phyloP scores from a whole-genome alignment of 441 rosid species.

The Syzygium syzygioides region DNA sequence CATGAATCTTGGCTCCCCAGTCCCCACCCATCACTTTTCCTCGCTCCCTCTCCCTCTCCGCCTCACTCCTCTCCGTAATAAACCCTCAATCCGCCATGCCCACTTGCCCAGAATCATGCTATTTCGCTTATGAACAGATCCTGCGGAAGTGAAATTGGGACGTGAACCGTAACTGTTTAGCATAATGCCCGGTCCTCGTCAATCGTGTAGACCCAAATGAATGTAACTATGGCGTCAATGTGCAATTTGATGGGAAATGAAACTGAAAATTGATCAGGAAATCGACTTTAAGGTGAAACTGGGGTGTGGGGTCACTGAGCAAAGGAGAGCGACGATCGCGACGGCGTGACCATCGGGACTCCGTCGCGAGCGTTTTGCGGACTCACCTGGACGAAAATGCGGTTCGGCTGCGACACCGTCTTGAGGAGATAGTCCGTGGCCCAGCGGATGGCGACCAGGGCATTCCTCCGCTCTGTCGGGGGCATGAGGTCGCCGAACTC shows the following conservation, averaged over 20 bases:
- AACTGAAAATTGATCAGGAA: not conserved
- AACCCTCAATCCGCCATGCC: not conserved
- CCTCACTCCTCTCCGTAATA: not conserved
- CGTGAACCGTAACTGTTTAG: not conserved
- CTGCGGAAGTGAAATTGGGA: not conserved
- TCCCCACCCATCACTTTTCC: not conserved
- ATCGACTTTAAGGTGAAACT: not conserved
- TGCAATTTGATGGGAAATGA: not conserved
- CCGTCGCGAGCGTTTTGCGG: not conserved
- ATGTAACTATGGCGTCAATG: not conserved
- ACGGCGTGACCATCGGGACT: not conserved
- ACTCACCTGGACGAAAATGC: slow-evolving; percentile 86
- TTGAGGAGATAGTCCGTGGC: slow-evolving; percentile 71
- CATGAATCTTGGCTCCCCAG: not conserved
- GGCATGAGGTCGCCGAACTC: slow-evolving; percentile 85
- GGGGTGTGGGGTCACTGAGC: not conserved
- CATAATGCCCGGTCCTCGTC: not conserved
- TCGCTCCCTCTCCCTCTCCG: not conserved
- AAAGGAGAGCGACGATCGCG: not conserved
- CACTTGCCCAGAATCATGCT: not conserved
- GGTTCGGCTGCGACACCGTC: slow-evolving; percentile 77
- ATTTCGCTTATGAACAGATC: not conserved
- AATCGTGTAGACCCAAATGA: not conserved
- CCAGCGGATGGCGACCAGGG: slow-evolving; percentile 77
- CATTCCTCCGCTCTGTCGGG: slow-evolving; percentile 45